Evolutionary conservation across 768 basidiomycete genomes (phyloP).

Genomic region (Leccinum sublutescens): DNA sequence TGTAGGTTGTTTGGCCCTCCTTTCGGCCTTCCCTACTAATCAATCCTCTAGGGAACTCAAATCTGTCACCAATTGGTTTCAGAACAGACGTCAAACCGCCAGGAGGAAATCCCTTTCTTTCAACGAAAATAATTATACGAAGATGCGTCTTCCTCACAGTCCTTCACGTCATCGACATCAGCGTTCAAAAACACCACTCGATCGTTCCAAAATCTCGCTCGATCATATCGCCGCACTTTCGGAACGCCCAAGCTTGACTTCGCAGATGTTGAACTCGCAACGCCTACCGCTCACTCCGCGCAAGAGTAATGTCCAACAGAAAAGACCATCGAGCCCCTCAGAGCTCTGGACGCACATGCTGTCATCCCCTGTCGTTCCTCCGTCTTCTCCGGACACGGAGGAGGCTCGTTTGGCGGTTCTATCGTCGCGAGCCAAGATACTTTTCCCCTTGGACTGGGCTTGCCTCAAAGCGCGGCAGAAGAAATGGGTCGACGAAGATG

Average conservation of each 20-base stretch:
- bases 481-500: slow-evolving; percentile 24
- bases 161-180: slow-evolving; percentile 6
- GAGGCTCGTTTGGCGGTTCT: slow-evolving; percentile 26
- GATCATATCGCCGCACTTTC: slow-evolving; percentile 31
- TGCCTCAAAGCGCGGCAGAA: slow-evolving; percentile 50
- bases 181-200: slow-evolving; percentile 14
- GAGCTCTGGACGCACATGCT: slow-evolving; percentile 32
- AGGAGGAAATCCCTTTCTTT: slow-evolving; percentile 21
- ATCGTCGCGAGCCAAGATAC: slow-evolving; percentile 37
- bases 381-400: slow-evolving; percentile 21
- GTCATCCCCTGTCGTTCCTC: slow-evolving; percentile 26
- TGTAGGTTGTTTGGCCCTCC: slow-evolving; percentile 27
- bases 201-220: slow-evolving; percentile 31
- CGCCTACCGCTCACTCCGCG: slow-evolving; percentile 30
- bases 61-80: slow-evolving; percentile 79
- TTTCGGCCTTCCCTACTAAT: slow-evolving; percentile 9
- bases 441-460: slow-evolving; percentile 70
- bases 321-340: slow-evolving; percentile 11
- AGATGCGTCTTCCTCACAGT: slow-evolving; percentile 2
- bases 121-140: slow-evolving; percentile 25
- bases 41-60: slow-evolving; percentile 52
- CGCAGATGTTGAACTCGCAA: slow-evolving; percentile 1
- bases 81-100: slow-evolving; percentile 68
- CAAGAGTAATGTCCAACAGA: slow-evolving; percentile 13
- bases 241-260: slow-evolving; percentile 27